Conservation (phyloP, 768 basidiomycete species). For the Kwoniella dejecticola region DNA sequence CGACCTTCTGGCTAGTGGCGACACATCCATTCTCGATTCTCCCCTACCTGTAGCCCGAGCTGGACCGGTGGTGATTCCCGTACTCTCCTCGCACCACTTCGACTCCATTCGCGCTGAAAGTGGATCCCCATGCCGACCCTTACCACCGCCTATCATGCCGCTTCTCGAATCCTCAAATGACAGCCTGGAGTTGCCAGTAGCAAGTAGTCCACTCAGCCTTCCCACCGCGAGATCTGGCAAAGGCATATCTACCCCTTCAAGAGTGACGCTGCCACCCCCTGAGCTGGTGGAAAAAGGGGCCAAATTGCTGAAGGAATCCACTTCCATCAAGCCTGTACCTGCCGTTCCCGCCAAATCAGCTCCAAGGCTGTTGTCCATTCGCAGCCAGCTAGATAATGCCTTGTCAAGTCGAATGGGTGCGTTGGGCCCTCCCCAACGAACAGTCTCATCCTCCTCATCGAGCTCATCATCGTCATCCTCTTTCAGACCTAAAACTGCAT, state of each 20-base stretch:
- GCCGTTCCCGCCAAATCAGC: conserved; percentile 10
- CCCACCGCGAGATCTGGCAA: neutral
- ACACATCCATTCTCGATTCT: conserved; percentile 26
- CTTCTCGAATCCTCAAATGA: neutral
- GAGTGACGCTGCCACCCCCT: conserved; percentile 8
- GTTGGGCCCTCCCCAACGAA: conserved; percentile 37
- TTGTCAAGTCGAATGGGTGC: conserved; percentile 10
- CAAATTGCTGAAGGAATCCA: conserved; percentile 21
- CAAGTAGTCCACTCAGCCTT: neutral
- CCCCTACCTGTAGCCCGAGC: conserved; percentile 39
- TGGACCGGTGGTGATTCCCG: conserved; percentile 45
- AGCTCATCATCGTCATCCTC: conserved; percentile 13
- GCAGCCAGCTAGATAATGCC: conserved; percentile 30
- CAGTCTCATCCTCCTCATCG: conserved; percentile 27
- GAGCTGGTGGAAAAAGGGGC: conserved; percentile 17
- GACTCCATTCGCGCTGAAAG: conserved; percentile 32
- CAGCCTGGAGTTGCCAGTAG: neutral
- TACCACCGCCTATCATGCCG: conserved; percentile 8
- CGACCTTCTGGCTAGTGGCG: neutral
- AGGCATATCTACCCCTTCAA: neutral
- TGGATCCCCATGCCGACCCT: conserved; percentile 32
- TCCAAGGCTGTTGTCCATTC: conserved; percentile 21
- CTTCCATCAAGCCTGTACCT: neutral
- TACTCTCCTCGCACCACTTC: conserved; percentile 16
- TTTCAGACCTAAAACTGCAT: neutral